Conservation (phyloP, 2,329 filamentous ascomycete species). For the Aspergillus jensenii region DNA sequence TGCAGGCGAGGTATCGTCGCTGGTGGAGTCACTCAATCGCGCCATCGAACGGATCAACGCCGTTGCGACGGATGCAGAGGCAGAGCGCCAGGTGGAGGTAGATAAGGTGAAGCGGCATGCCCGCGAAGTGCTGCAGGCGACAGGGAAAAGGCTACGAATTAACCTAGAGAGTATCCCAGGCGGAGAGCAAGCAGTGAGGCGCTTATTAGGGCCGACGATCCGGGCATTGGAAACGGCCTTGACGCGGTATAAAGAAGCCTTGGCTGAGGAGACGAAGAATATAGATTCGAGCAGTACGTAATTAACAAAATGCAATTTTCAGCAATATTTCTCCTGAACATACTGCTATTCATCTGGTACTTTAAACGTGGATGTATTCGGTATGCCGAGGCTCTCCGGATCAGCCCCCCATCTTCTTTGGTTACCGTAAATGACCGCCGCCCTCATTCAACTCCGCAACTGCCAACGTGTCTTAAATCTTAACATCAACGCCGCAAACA, state of each 20-base stretch:
- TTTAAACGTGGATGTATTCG: constrained; percentile 12
- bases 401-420: background rate
- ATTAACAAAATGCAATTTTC: background rate
- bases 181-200: constrained; percentile 71
- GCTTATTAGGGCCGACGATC: constrained; percentile 73
- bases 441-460: constrained; percentile 12
- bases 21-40: constrained; percentile 77
- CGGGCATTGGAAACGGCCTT: constrained; percentile 69
- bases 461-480: constrained; percentile 17
- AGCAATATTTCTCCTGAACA: background rate
- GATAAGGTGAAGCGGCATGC: constrained; percentile 68
- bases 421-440: background rate
- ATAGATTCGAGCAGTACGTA: constrained; percentile 16
- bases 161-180: constrained; percentile 67
- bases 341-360: background rate
- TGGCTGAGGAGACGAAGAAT: constrained; percentile 59
- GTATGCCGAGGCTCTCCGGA: constrained; percentile 47
- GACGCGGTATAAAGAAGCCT: constrained; percentile 68
- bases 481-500: background rate
- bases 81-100: constrained; percentile 67
- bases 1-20: constrained; percentile 74
- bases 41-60: constrained; percentile 77
- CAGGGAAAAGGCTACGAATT: constrained; percentile 70
- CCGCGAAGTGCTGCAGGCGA: constrained; percentile 67
- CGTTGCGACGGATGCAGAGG: constrained; percentile 77